A percentile compares a stretch with the other conserved stretches of the same genome.
These are phyloP conservation scores for Terfezia claveryi DNA, from an alignment of 495 filamentous ascomycete genomes.

Conservation along the genomic window DNA sequence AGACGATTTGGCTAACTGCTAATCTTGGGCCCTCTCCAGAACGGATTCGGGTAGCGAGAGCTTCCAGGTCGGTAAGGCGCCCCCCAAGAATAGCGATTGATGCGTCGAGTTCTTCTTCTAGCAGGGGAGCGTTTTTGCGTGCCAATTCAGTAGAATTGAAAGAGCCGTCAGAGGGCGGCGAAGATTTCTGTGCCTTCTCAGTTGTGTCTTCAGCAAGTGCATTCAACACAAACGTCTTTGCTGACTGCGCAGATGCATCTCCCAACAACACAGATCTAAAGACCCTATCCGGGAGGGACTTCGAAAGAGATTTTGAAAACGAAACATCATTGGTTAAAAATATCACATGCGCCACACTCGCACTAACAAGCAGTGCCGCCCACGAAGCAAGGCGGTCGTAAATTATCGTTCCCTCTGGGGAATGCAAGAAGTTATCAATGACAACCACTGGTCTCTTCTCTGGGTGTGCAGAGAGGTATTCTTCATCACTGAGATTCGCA, in stretches of 20 bases:
- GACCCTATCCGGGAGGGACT: conserved; percentile 72
- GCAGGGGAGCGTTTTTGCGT: conserved; percentile 18
- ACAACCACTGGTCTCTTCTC: conserved; percentile 68
- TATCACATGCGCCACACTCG: conserved; percentile 88
- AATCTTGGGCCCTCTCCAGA: conserved; percentile 64
- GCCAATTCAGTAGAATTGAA: background rate
- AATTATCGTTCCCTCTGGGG: conserved; percentile 48
- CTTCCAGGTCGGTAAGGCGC: conserved; percentile 80
- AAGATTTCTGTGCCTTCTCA: background rate
- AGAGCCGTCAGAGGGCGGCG: background rate
- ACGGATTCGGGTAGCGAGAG: conserved; percentile 74
- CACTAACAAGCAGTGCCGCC: conserved; percentile 65
- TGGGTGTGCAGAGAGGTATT: conserved; percentile 79
- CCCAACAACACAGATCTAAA: conserved; percentile 68
- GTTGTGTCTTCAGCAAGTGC: conserved; percentile 1
- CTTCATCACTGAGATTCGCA: conserved; percentile 49
- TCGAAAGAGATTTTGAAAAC: conserved; percentile 69
- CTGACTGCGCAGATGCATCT: conserved; percentile 65
- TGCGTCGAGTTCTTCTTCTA: conserved; percentile 40
- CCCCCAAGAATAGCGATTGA: conserved; percentile 70
- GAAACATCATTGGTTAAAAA: conserved; percentile 88
- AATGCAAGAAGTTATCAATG: conserved; percentile 85
- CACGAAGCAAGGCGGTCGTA: conserved; percentile 85
- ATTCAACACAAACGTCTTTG: conserved; percentile 50
- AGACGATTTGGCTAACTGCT: conserved; percentile 75